A percentile compares a stretch with the other conserved stretches of the same genome.
These are phyloP conservation scores for Borealophlyctis nickersoniae DNA, from an alignment of 192 early-diverging fungal genomes.

Conservation along the genomic window DNA sequence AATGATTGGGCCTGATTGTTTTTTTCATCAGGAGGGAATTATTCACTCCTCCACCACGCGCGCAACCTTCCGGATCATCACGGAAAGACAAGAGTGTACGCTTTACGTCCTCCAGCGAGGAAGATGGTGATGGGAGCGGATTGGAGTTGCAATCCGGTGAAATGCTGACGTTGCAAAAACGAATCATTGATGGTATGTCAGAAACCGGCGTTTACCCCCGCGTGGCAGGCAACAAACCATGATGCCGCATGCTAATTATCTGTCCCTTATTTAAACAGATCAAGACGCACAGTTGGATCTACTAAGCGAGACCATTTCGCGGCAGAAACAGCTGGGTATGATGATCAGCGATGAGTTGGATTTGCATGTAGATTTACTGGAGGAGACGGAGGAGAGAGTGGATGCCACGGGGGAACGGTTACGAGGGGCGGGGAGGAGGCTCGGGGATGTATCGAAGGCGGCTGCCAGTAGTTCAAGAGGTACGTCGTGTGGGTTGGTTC, in stretches of 20 bases:
- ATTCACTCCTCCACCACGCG: background rate
- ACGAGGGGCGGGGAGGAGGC: conserved; percentile 45
- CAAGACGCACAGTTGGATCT: conserved; percentile 75
- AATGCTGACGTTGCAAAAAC: conserved; percentile 58
- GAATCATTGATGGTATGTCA: conserved; percentile 59
- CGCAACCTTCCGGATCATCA: background rate
- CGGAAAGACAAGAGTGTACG: conserved; percentile 13
- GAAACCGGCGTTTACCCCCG: background rate
- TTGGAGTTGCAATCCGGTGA: conserved; percentile 41
- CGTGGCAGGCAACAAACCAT: too few relatives aligned
- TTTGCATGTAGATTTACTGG: conserved; percentile 64
- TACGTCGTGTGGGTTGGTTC: background rate
- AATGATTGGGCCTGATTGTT: background rate
- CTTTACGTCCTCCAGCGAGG: conserved; percentile 2
- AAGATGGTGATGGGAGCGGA: conserved; percentile 25
- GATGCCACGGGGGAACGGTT: conserved; percentile 50
- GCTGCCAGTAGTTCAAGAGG: conserved; percentile 10
- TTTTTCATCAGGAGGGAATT: background rate
- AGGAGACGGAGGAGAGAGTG: conserved; percentile 66
- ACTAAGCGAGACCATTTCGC: conserved; percentile 53
- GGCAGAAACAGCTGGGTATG: conserved; percentile 69
- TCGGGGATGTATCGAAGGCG: conserved; percentile 46
- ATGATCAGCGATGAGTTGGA: conserved; percentile 74
- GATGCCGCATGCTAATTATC: background rate
- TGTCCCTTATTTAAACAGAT: conserved; percentile 40